Base-by-base conservation (phyloP, 192 early-diverging fungal genomes). In the Chytriomyces sp. region DNA sequence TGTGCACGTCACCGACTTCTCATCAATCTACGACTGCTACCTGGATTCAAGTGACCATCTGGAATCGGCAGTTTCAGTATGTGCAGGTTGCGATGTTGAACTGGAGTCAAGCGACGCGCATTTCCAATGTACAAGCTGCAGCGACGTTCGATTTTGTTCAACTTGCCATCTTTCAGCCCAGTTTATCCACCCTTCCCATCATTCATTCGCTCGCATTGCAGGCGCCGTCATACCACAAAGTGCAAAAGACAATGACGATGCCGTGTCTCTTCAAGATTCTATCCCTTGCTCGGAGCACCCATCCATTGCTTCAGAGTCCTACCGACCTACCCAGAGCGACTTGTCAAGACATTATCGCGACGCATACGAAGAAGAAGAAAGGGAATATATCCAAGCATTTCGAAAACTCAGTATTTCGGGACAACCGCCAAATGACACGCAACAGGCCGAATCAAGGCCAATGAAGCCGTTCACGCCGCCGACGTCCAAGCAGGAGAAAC, bases 91-190 rank as follows among this genome's bases (percentile, higher is more conserved):
- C 45, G 66, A 67, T 23, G 16, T 20, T 16, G 11, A 28, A 3
- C 13, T 67, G 5, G 5, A 20, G 26, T 0, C 16, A 16, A 9
- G 46, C 16, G 11, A 67, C 8, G 11, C 66, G 8, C 6, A n/a
- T 45, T 44, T 20, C 45, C 20, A 67, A 67, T 67, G 66, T 44
- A 67, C 23, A 8, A 46, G 11, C 45, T 67, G 66, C 46, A 13
- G 13, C 8, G 35, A 47, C 11, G 9, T 13, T 10, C 66, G 20
- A 44, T 67, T 45, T 46, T 67, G 66, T 45, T 20, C 13, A 20
- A 44, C 20, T 18, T 67, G 66, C 45, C 44, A 67, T 23, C 66
- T 26, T 13, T 67, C 66, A 45, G 45, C 8, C 66, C 43, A 8
- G 45, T 67, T 67, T 23, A 67, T 67, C 23, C 66, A 67, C 44